These are phyloP conservation scores for Debaryomyces hansenii DNA, from an alignment of 805 yeast species.

Conservation along the genomic window DNA sequence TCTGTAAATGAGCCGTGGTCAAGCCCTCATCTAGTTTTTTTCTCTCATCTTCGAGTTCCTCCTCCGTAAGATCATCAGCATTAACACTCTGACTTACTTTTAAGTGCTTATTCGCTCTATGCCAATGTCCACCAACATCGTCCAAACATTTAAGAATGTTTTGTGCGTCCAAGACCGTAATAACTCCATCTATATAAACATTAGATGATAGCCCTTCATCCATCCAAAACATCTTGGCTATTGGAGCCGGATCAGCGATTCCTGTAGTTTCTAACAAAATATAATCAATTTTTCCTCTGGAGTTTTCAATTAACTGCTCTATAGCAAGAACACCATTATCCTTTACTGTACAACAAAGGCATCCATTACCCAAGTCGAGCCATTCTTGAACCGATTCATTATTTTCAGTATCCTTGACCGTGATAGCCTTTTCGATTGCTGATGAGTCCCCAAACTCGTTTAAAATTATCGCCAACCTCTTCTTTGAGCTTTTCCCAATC, in stretches of 20 bases:
- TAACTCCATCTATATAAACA: constrained; percentile 87
- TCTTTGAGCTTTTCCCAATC: constrained; percentile 68
- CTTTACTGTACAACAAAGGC: constrained; percentile 93
- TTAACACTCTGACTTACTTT: constrained; percentile 15
- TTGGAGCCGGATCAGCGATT: constrained; percentile 96
- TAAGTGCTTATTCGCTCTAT: constrained; percentile 38
- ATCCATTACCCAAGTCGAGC: constrained; percentile 96
- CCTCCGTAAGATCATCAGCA: constrained; percentile 21
- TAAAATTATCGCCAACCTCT: constrained; percentile 82
- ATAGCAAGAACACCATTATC: constrained; percentile 95
- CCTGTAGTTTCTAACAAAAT: constrained; percentile 95
- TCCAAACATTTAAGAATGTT: constrained; percentile 65
- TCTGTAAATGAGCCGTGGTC: constrained; percentile 85
- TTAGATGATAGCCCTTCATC: constrained; percentile 85
- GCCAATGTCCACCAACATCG: constrained; percentile 76
- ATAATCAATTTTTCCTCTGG: constrained; percentile 77
- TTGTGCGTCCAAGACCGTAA: constrained; percentile 79
- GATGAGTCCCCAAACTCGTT: constrained; percentile 92
- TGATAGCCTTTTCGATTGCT: constrained; percentile 83
- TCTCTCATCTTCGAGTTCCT: constrained; percentile 31
- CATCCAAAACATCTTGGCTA: constrained; percentile 96
- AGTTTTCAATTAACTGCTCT: constrained; percentile 74
- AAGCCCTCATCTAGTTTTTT: constrained; percentile 42
- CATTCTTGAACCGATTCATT: constrained; percentile 74
- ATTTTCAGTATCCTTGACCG: constrained; percentile 56